phyloP scores from a whole-genome alignment of 441 rosid species.

The Erodium texanum region DNA sequence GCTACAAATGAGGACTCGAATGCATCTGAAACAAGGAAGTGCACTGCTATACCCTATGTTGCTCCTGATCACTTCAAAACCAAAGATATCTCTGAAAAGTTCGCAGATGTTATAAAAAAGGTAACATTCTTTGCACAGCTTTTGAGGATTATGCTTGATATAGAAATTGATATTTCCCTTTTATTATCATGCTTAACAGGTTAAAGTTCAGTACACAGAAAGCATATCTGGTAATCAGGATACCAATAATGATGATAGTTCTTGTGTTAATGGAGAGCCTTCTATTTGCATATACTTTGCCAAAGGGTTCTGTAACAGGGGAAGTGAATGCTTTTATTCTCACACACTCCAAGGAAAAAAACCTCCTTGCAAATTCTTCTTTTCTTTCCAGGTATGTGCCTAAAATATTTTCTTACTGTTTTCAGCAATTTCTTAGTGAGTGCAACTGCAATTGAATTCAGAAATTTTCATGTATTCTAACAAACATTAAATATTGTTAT shows the following conservation, averaged over 20 bases:
- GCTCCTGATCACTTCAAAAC: constrained; percentile 46
- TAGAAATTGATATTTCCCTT: constrained; percentile 15
- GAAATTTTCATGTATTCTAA: not conserved
- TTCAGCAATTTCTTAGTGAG: not conserved
- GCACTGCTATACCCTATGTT: constrained; percentile 66
- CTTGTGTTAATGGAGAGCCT: constrained; percentile 21
- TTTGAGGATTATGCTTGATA: constrained; percentile 7
- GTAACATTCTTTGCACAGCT: constrained; percentile 28
- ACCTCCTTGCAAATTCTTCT: constrained; percentile 60
- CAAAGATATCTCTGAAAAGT: constrained; percentile 34
- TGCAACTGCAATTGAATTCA: not conserved
- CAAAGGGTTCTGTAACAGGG: constrained; percentile 67
- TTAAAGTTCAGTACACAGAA: constrained; percentile 40
- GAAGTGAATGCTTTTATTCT: constrained; percentile 56
- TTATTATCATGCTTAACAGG: constrained; percentile 30
- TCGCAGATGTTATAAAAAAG: constrained; percentile 54
- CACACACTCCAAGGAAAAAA: constrained; percentile 54
- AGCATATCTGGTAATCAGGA: constrained; percentile 21
- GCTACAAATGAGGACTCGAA: not conserved
- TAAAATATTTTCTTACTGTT: not conserved
- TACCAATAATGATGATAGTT: constrained; percentile 21
- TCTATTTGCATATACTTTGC: constrained; percentile 53
- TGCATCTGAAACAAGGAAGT: constrained; percentile 32
- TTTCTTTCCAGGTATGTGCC: constrained; percentile 54
- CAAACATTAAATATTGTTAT: too few relatives aligned